Base-by-base conservation (phyloP, 2,329 filamentous ascomycete genomes). In the Cladosporium sphaerospermum region DNA sequence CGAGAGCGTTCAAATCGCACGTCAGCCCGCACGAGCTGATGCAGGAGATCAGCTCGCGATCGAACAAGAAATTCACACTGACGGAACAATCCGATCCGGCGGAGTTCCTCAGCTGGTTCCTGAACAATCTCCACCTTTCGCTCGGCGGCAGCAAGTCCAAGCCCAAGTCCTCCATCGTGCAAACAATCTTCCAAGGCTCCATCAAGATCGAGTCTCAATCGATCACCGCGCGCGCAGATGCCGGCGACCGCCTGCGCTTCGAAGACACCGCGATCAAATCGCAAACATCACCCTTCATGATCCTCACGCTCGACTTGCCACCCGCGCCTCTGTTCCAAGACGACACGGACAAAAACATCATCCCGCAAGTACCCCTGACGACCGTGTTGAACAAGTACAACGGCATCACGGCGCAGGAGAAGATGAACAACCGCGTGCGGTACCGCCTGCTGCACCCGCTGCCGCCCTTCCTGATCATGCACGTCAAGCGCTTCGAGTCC, bases 1-100 rank as follows among this genome's bases (percentile, higher is more conserved):
- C 91, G 2, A 86, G 88, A 61, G 92, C 93, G 9, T 99, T 99
- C 79, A 95, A 95, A 71, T 85, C 86, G 4, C 93, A 99, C 70
- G 93, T 99, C 49, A 97, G 92, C 9, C 93, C 93, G 0, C 93
- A 99, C 75, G 93, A 99, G 71, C 80, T 99, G 31, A 83, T 99
- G 1, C 93, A 99, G 72, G 92, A 97, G 69, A 88, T 99, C 58
- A 88, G 91, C 1, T 76, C 96, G 40, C 85, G 85, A 45, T 96
- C 91, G 32, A 91, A 86, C 61, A 96, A 96, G 72, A 89, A 88
- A 57, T 99, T 96, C 73, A 93, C 86, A 4, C 78, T 97, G 45
- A 95, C 90, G 0, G 77, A 84, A 28, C 93, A 97, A 73, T 93
- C 91, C 16, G 93, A 99, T 69, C 93, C 93, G 0, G 90, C 96